Base-by-base conservation (phyloP, 2,329 filamentous ascomycete genomes). In the Sporothrix curviconia region DNA sequence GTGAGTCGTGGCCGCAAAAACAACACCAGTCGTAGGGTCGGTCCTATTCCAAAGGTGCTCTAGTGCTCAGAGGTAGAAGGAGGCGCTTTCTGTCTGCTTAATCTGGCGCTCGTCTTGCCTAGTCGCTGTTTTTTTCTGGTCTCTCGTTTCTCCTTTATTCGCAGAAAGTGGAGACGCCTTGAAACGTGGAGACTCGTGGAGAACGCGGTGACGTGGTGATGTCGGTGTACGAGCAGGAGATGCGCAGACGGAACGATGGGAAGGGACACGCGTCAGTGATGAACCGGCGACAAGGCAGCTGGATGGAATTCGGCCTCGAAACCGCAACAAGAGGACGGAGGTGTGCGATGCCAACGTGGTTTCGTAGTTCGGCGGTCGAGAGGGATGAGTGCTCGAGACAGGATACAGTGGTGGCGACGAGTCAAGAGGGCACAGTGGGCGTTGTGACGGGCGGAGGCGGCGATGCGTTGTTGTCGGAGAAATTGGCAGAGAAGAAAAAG, bases 171-270 rank as follows among this genome's bases (percentile, higher is more conserved):
- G 57, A 34, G 44, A 55, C 52, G 17, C 42, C 43, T 22, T 34
- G 34, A 58, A 52, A 59, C 57, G 52, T 56, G 57, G 52, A 59
- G 52, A 52, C 44, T 40, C 36, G 57, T 55, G 57, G 42, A 39
- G 44, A 39, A 39, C 37, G 44, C 19, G 52, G 57, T 59, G 57
- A 59, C 57, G 57, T 59, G 57, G 44, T 59, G 57, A 49, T 47
- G 56, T 54, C 37, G 19, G 52, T 59, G 52, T 43, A 44, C 40
- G 39, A 25, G 22, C 5, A 40, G 25, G 30, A 39, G 36, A 3
- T 11, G 55, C 14, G 34, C 17, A 6, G 40, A 36, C 47, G 36
- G 15, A 8, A 12, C 22, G n/a, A 25, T 14, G 15, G 17, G 17
- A 14, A 43, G 47, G 15, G 17, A 43, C n/a, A n/a, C 4, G 37